Base-by-base conservation (phyloP, 2,329 filamentous ascomycete genomes). In the Fusarium lateritium region DNA sequence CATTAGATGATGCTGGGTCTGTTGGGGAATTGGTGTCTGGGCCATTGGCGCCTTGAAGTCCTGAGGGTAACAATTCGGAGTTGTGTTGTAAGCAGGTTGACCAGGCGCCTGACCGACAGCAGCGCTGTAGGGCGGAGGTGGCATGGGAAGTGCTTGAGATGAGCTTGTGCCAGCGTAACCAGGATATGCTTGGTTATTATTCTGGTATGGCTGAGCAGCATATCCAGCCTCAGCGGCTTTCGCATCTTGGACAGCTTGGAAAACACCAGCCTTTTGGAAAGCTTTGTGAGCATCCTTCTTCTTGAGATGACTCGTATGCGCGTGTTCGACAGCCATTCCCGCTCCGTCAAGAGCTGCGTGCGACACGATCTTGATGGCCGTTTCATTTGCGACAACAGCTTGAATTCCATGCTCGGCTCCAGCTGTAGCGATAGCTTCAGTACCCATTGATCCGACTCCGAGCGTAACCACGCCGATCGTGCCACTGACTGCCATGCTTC, bases 401-500 rank as follows among this genome's bases (percentile, higher is more conserved):
- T 67, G 53, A 0, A 77, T 76, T 0, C 79, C 79, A 31, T 81
- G 77, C 13, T 79, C 79, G 1, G 76, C 79, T 2, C 75, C 79
- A 22, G 77, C 71, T 2, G 73, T 77, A 2, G 77, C 77, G 7
- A 81, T 64, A 3, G 77, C 74, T 40, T 80, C 79, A 1, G 80
- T 79, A 1, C 76, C 80, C 49, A 76, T 73, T 0, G 70, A 72
- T 3, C 80, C 79, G 0, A 81, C 71, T 0, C 80, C 80, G 0
- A 82, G 72, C 0, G 80, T 81, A 0, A 80, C 71, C 1, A 78
- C 75, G 4, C 76, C 75, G 15, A 81, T 76, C 0, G 78, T 78
- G 1, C 79, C 80, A 19, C 79, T 78, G 6, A 82, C 70, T 0
- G 79, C 79, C 72, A 80, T 76, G 15, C 79, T 80, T 2, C 76